Percentiles rank a stretch among this genome's conserved stretches.
Evolutionary conservation across 1,284 basidiomycete species (phyloP).

Genomic region (Fomitopsis betulina): DNA sequence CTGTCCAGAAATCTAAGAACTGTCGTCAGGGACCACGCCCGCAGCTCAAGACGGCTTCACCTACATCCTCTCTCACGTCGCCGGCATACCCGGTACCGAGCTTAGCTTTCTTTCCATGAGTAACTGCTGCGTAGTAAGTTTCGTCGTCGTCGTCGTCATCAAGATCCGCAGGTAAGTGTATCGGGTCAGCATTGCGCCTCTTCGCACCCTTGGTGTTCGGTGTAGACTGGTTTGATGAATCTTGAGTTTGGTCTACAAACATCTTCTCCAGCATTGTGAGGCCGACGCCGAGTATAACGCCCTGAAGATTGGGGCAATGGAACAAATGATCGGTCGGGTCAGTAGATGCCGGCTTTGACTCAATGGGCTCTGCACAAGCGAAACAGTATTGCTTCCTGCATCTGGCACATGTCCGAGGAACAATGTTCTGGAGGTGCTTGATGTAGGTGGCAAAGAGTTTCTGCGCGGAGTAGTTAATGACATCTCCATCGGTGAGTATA

Average conservation of each 20-base stretch:
- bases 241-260: conserved; percentile 50
- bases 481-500: background rate
- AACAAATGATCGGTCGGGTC: conserved; percentile 59
- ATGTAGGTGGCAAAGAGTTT: conserved; percentile 69
- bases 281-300: conserved; percentile 81
- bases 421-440: conserved; percentile 51
- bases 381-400: conserved; percentile 73
- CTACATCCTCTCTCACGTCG: conserved; percentile 73
- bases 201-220: conserved; percentile 24
- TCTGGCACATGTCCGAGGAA: conserved; percentile 55
- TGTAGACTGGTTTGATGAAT: conserved; percentile 13
- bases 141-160: conserved; percentile 61
- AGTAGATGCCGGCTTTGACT: conserved; percentile 35
- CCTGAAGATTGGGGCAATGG: conserved; percentile 86
- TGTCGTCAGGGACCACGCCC: conserved; percentile 6
- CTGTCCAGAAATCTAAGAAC: conserved; percentile 68
- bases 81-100: conserved; percentile 86
- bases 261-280: conserved; percentile 73
- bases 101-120: conserved; percentile 57
- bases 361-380: conserved; percentile 77
- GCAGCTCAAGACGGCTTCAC: conserved; percentile 23
- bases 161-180: conserved; percentile 17
- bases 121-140: conserved; percentile 38
- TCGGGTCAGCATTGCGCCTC: conserved; percentile 28
- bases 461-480: conserved; percentile 33